Conservation (phyloP, 1,284 basidiomycete species). For the Thelephora terrestris region DNA sequence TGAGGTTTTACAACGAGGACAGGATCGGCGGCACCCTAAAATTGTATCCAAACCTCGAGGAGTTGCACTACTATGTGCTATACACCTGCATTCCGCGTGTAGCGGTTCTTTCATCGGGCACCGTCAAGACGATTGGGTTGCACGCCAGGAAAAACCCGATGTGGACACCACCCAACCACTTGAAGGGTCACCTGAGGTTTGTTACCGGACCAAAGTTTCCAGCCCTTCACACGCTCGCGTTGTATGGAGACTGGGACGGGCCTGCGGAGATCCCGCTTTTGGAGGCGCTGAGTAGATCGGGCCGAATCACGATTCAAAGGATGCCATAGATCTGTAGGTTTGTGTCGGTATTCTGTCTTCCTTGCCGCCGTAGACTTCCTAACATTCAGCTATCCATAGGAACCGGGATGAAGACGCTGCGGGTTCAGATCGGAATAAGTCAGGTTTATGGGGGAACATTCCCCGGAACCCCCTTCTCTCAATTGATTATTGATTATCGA, state of each 20-base stretch:
- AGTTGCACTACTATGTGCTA: conserved; percentile 47
- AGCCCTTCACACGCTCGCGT: conserved; percentile 26
- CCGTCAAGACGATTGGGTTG: conserved; percentile 31
- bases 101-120: conserved; percentile 25
- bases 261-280: conserved; percentile 1
- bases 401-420: too few relatives aligned
- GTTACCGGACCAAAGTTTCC: conserved; percentile 29
- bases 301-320: conserved; percentile 33
- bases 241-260: conserved; percentile 42
- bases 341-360: conserved; percentile 36
- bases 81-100: conserved; percentile 32
- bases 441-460: too few relatives aligned
- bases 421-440: too few relatives aligned
- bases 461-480: too few relatives aligned
- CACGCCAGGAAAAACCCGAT: conserved; percentile 33
- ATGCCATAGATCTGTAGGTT: conserved; percentile 11
- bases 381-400: too few relatives aligned
- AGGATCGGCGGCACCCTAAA: conserved; percentile 35
- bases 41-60: conserved; percentile 34
- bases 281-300: conserved; percentile 7
- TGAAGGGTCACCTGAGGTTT: conserved; percentile 36
- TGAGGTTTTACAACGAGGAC: conserved; percentile 41
- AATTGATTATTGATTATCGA: too few relatives aligned
- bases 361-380: too few relatives aligned
- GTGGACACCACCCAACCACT: conserved; percentile 26